Evolutionary conservation across 495 filamentous ascomycete species (phyloP), one percentile per base, ranked within the genome.

Genomic region (Apiosordaria backusii): DNA sequence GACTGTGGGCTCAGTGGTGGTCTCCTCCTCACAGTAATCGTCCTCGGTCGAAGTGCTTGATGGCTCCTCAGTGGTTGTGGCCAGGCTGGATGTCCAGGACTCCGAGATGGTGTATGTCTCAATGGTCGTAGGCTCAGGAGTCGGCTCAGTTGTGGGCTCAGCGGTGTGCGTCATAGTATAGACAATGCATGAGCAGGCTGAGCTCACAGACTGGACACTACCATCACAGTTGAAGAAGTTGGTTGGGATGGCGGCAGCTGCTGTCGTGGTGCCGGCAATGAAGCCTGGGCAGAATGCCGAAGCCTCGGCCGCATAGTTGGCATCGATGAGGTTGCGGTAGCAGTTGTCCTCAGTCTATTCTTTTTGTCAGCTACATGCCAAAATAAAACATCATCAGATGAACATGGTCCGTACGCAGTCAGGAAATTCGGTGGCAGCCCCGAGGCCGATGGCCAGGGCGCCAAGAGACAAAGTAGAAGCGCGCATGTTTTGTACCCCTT

Each of bases 111-210:
- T 55, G 52, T 19, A 55, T 23, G 52, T 69, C 52, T 55, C 52
- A 6, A 23, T 60, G 57, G 57, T n/a, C 50, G 73, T 16, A 1
- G n/a, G 24, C 15, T 68, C 74, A 5, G 72, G 54, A 54, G 72
- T 73, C 50, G 74, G 71, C 29, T 71, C 73, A 26, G 70, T 59
- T 23, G 26, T 55, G 50, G 13, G 23, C 25, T 65, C 59, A 61
- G 67, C 25, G 4, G 65, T 71, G 29, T 65, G 19, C 7, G 72
- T 67, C 27, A 69, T 57, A 15, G 68, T 67, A 65, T 77, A 78
- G 58, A 72, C 72, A 67, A 78, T 69, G 70, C 76, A 78, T 45
- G 75, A 77, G 72, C 76, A 78, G 54, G 75, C 76, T 53, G 75
- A 77, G 71, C 71, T 75, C 53, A 76, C 71, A 22, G 45, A 66